phyloP scores from a whole-genome alignment of 169 alveolate species.

The Besnoitia besnoiti region DNA sequence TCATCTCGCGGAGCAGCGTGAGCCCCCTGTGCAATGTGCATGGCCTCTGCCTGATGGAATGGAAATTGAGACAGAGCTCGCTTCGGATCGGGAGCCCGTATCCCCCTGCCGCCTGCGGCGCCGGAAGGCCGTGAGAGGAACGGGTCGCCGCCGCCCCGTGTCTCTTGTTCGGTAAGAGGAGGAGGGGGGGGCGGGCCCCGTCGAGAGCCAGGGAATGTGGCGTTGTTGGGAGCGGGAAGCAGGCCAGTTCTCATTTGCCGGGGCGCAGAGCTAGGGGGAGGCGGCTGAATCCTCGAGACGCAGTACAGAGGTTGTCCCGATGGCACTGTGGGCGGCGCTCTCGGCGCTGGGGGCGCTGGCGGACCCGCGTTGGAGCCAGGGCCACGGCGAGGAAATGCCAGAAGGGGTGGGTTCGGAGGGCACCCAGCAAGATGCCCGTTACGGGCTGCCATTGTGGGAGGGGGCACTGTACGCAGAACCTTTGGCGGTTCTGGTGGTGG shows the following conservation, averaged over 20 bases:
- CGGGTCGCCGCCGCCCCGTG: neutral
- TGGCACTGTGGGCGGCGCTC: neutral
- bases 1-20: neutral
- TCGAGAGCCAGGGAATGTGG: neutral
- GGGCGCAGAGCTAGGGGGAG: slow-evolving; percentile 1
- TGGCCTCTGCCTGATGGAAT: neutral
- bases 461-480: neutral
- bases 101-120: neutral
- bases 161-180: neutral
- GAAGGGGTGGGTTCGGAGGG: slow-evolving; percentile 26
- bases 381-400: neutral
- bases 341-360: neutral
- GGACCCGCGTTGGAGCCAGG: neutral
- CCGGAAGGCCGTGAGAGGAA: neutral
- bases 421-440: neutral
- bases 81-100: neutral
- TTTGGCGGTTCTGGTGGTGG: slow-evolving; percentile 31
- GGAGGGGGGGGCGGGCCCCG: neutral
- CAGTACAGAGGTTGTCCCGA: neutral
- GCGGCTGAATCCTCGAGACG: neutral
- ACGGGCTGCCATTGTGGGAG: neutral
- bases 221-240: neutral
- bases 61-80: neutral
- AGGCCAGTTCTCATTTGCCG: neutral
- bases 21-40: neutral